Conservation (phyloP, 1,284 basidiomycete species). For the Cryptococcus deneoformans region DNA sequence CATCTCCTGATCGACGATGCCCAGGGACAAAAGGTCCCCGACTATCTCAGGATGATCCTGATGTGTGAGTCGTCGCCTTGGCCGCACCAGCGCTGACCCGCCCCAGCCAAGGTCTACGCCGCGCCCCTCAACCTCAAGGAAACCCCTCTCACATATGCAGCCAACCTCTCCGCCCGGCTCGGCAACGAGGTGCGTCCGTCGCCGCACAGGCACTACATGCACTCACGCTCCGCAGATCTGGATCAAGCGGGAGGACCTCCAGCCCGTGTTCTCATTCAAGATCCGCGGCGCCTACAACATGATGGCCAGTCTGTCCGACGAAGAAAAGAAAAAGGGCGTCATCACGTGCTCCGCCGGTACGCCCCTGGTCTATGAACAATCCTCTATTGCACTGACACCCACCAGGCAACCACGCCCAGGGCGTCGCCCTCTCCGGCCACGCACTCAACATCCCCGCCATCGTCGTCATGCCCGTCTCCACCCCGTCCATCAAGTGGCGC, state of each 20-base stretch:
- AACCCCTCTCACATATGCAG: conserved; percentile 84
- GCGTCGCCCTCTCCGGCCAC: conserved; percentile 89
- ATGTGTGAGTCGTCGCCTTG: conserved; percentile 54
- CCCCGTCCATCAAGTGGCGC: conserved; percentile 95
- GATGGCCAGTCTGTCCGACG: conserved; percentile 84
- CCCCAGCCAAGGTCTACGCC: conserved; percentile 79
- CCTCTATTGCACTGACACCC: conserved; percentile 70
- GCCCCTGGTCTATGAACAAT: conserved; percentile 58
- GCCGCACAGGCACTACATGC: no score
- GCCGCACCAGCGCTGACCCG: no score
- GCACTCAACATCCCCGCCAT: conserved; percentile 66
- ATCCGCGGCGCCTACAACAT: conserved; percentile 98
- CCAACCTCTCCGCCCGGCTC: conserved; percentile 78
- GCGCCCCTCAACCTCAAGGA: conserved; percentile 68
- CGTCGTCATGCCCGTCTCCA: conserved; percentile 96
- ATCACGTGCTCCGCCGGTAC: conserved; percentile 96
- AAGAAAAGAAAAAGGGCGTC: conserved; percentile 96
- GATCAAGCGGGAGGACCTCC: conserved; percentile 96
- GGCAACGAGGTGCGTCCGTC: conserved; percentile 64
- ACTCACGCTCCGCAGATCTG: conserved; percentile 58
- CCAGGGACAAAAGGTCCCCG: conserved; percentile 58
- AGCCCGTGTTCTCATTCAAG: conserved; percentile 99
- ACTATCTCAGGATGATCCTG: conserved; percentile 91
- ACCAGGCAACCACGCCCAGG: conserved; percentile 97
- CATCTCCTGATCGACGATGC: conserved; percentile 37